Evolutionary conservation across 192 early-diverging fungal species (phyloP).

Genomic region (Coemansia sp.): DNA sequence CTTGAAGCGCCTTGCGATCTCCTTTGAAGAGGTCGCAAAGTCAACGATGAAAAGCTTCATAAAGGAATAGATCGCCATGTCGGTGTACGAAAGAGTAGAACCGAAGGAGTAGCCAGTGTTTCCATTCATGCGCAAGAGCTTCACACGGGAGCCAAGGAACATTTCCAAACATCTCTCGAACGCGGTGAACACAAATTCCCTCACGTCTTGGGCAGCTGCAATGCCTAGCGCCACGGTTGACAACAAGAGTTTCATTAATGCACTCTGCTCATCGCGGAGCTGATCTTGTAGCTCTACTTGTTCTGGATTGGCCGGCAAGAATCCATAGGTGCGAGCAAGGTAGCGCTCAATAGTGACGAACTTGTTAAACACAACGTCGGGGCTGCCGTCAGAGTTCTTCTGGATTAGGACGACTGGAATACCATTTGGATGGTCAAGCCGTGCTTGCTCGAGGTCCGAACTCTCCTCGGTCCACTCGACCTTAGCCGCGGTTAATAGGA

Average conservation of each 20-base stretch:
- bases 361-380: slow-evolving; percentile 42
- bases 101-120: slow-evolving; percentile 57
- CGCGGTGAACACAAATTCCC: neutral
- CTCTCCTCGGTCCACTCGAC: slow-evolving; percentile 40
- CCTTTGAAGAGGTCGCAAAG: neutral
- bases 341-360: slow-evolving; percentile 58
- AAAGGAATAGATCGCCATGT: slow-evolving; percentile 30
- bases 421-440: slow-evolving; percentile 35
- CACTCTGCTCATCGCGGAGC: slow-evolving; percentile 18
- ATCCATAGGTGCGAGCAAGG: slow-evolving; percentile 53
- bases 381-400: slow-evolving; percentile 16
- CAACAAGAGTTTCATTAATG: neutral
- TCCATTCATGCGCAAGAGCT: slow-evolving; percentile 55
- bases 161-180: slow-evolving; percentile 27
- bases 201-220: neutral
- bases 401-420: slow-evolving; percentile 36
- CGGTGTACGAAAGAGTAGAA: slow-evolving; percentile 46
- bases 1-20: neutral
- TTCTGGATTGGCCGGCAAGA: slow-evolving; percentile 30
- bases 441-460: slow-evolving; percentile 30
- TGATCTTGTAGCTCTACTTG: slow-evolving; percentile 34
- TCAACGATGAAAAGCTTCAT: slow-evolving; percentile 21
- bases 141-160: slow-evolving; percentile 33
- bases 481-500: slow-evolving; percentile 46
- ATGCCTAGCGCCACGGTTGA: neutral